phyloP scores from a whole-genome alignment of 805 yeast genomes.

The Wickerhamomyces sydowiorum region DNA sequence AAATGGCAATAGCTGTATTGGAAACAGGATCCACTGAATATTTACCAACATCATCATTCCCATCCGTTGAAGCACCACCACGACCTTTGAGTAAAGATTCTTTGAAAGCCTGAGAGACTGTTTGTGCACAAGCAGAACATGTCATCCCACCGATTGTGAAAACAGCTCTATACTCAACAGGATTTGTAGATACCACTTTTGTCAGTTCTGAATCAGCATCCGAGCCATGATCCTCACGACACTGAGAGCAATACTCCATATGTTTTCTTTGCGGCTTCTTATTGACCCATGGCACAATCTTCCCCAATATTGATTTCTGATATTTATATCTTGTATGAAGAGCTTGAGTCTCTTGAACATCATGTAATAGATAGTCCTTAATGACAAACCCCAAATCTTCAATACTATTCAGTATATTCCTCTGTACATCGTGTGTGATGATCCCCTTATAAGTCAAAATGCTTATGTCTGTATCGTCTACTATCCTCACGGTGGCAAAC shows the following conservation, averaged over 20 bases:
- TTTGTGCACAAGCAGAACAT: constrained; percentile 53
- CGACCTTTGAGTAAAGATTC: constrained; percentile 16
- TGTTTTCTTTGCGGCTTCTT: constrained; percentile 24
- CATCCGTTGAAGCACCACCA: neutral
- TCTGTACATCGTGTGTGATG: constrained; percentile 4
- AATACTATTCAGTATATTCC: constrained; percentile 3
- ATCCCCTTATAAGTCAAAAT: constrained; percentile 5
- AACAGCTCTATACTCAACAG: constrained; percentile 39
- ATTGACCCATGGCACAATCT: constrained; percentile 12
- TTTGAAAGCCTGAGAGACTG: constrained; percentile 39
- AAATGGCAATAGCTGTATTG: constrained; percentile 46
- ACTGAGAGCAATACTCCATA: constrained; percentile 34
- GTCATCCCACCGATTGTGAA: constrained; percentile 63
- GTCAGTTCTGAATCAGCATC: constrained; percentile 20
- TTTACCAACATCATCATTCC: constrained; percentile 14
- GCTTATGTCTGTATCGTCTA: constrained; percentile 10
- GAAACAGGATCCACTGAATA: constrained; percentile 46
- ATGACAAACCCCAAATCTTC: constrained; percentile 15
- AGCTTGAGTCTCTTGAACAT: constrained; percentile 12
- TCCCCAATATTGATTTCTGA: constrained; percentile 12
- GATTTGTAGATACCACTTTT: constrained; percentile 15
- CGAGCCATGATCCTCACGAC: constrained; percentile 26
- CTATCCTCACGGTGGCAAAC: constrained; percentile 8
- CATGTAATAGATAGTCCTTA: constrained; percentile 21
- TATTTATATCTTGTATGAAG: constrained; percentile 3